Evolutionary conservation across 164 flowering plant species (phyloP).

Genomic region (Piper longum): DNA sequence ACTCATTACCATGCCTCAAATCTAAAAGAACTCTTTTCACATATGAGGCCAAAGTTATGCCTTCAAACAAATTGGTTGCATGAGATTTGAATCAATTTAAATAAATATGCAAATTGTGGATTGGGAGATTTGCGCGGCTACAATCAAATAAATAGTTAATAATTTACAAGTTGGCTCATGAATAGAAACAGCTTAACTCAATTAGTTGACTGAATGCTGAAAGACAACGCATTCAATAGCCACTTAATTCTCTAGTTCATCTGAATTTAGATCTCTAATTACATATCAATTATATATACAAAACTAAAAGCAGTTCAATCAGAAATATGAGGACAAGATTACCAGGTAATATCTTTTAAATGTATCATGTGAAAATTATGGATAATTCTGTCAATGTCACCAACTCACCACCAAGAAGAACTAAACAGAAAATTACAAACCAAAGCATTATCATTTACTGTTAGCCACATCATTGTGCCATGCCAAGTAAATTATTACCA

Average conservation of each 20-base stretch:
- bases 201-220: too few relatives aligned
- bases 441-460: neutral
- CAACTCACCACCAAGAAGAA: neutral
- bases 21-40: constrained; percentile 37
- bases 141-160: too few relatives aligned
- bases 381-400: neutral
- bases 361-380: neutral
- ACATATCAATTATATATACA: too few relatives aligned
- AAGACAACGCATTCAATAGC: too few relatives aligned
- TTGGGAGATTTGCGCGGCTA: neutral
- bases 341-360: neutral
- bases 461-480: too few relatives aligned
- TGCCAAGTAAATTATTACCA: too few relatives aligned
- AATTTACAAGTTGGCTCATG: too few relatives aligned
- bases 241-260: too few relatives aligned
- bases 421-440: too few relatives aligned
- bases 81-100: neutral
- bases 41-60: constrained; percentile 54
- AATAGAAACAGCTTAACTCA: too few relatives aligned
- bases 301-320: neutral
- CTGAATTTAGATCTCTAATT: too few relatives aligned
- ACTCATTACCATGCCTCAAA: constrained; percentile 62
- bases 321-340: neutral
- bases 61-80: constrained; percentile 17
- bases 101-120: neutral